Evolutionary conservation across 2,329 filamentous ascomycete species (phyloP).

Genomic region (Alternaria gaisen): DNA sequence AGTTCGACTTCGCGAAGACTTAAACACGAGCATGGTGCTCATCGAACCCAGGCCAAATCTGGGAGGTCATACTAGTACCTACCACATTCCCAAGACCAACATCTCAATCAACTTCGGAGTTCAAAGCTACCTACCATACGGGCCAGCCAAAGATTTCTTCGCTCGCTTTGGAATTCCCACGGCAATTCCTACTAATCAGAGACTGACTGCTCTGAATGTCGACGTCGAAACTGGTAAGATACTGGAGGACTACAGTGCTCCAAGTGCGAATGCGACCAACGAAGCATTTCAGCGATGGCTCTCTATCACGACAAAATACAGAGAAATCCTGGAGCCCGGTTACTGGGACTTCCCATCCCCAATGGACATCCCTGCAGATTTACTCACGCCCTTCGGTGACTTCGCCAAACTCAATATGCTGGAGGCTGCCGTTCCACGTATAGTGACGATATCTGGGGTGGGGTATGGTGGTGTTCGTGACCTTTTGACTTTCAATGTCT

Average conservation of each 20-base stretch:
- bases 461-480: conserved; percentile 30
- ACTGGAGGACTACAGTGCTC: conserved; percentile 26
- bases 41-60: conserved; percentile 53
- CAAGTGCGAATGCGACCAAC: conserved; percentile 22
- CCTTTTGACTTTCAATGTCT: conserved; percentile 26
- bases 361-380: conserved; percentile 55
- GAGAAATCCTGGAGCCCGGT: conserved; percentile 27
- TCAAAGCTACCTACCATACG: conserved; percentile 53
- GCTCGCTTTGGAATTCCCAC: conserved; percentile 52
- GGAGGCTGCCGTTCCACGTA: conserved; percentile 28
- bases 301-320: conserved; percentile 27
- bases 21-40: conserved; percentile 53
- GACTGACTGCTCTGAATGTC: conserved; percentile 32
- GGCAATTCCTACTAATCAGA: conserved; percentile 4
- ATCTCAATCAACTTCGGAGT: conserved; percentile 52
- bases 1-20: conserved; percentile 52
- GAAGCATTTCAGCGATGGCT: conserved; percentile 32
- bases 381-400: conserved; percentile 59
- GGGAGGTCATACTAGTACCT: conserved; percentile 62
- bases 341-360: conserved; percentile 44
- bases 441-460: conserved; percentile 28
- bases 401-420: conserved; percentile 57
- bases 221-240: conserved; percentile 44
- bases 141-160: conserved; percentile 57
- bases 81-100: conserved; percentile 50